phyloP scores from a whole-genome alignment of 495 filamentous ascomycete species.

The Niebla homalea region DNA sequence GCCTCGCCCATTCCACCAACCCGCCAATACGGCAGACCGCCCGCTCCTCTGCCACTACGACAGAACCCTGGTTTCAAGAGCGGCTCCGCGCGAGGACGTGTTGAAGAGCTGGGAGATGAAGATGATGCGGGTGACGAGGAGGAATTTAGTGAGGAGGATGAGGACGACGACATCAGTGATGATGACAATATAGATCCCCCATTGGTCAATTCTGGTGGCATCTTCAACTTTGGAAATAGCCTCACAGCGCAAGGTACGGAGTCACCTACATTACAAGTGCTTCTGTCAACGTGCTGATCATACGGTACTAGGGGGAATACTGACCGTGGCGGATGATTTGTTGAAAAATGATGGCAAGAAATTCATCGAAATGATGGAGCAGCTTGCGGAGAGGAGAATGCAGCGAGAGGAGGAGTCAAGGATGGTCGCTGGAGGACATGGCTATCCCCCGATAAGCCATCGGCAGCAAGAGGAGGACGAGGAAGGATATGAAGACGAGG shows the following conservation, averaged over 20 bases:
- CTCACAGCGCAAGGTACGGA: slow-evolving; percentile 86
- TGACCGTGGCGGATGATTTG: slow-evolving; percentile 96
- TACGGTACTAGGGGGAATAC: slow-evolving; percentile 66
- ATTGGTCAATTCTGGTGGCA: slow-evolving; percentile 49
- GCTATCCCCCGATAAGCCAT: slow-evolving; percentile 50
- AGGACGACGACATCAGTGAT: slow-evolving; percentile 45
- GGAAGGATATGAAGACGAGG: slow-evolving; percentile 57
- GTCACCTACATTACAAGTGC: slow-evolving; percentile 17
- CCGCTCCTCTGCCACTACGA: slow-evolving; percentile 35
- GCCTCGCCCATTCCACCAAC: slow-evolving; percentile 43
- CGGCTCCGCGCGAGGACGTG: slow-evolving; percentile 29
- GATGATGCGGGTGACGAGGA: slow-evolving; percentile 51
- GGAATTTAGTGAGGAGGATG: slow-evolving; percentile 37
- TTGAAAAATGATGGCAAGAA: slow-evolving; percentile 98
- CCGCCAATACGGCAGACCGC: slow-evolving; percentile 42
- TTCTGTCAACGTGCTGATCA: slow-evolving; percentile 27
- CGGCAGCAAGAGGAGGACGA: slow-evolving; percentile 60
- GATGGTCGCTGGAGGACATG: slow-evolving; percentile 41
- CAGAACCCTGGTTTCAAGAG: slow-evolving; percentile 21
- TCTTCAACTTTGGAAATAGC: slow-evolving; percentile 95
- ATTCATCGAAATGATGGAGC: slow-evolving; percentile 99
- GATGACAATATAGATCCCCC: slow-evolving; percentile 37
- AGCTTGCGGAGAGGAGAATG: slow-evolving; percentile 94
- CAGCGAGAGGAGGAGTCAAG: slow-evolving; percentile 85
- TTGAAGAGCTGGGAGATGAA: slow-evolving; percentile 54